Evolutionary conservation across 2,329 filamentous ascomycete genomes (phyloP), one percentile per base, ranked within the genome.

Genomic region (Alternaria conjuncta): DNA sequence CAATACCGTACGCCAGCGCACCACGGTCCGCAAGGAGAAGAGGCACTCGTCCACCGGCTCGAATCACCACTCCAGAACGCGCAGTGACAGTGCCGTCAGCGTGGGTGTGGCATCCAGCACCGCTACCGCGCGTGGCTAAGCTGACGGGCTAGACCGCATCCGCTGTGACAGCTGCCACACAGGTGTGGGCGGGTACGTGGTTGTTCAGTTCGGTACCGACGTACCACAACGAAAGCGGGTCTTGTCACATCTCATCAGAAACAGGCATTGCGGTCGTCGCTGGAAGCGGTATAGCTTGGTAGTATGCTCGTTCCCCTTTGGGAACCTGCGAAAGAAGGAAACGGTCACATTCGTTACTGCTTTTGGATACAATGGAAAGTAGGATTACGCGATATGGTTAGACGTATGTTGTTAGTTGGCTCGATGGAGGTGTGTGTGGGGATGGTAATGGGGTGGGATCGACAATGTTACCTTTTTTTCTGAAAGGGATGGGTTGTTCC

Each of bases 31-130:
- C 43, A 54, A 51, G 25, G 20, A 21, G 32, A 32, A 59, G 30
- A 51, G 23, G 12, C 44, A 43, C 18, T 46, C 18, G 13, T 28
- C 23, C 18, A 23, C 25, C 6, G 51, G 21, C 21, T 20, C 36
- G 8, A 59, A 20, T 32, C 49, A 54, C 23, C 41, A 32, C 21
- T 45, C 12, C 54, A 45, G 55, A 49, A 28, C 28, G 61, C 45
- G 73, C 71, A 57, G 77, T 72, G 30, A 71, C 75, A 26, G 66
- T 79, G 41, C 65, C 62, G 53, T 64, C 26, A 43, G 55, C 79
- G 50, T 65, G 78, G 53, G 74, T 72, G 7, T 70, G 77, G 51
- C 47, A 9, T 28, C 45, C n/a, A 55, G 46, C 18, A 47, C 44
- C 32, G 44, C 53, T 55, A 73, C 28, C 67, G 26, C 69, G 79